Percentiles rank a stretch among this genome's conserved stretches.
Conservation (phyloP, 768 basidiomycete species). For the Auriscalpium vulgare region DNA sequence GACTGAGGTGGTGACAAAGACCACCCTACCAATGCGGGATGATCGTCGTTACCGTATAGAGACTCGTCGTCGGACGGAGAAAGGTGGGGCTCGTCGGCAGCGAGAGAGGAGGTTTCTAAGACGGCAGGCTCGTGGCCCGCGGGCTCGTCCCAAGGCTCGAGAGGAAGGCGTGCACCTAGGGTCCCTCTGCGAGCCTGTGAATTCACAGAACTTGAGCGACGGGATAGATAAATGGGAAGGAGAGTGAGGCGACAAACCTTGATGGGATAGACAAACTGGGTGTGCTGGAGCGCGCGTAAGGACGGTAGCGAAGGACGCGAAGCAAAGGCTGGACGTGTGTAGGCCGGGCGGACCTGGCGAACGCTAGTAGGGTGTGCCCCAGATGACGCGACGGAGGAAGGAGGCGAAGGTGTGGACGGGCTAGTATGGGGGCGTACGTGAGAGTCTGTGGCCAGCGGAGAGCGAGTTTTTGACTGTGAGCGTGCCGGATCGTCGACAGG, state of each 20-base stretch:
- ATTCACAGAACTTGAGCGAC: background rate
- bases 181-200: constrained; percentile 33
- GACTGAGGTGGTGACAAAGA: no score
- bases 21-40: no score
- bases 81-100: no score
- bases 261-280: constrained; percentile 27
- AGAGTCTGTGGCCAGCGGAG: constrained; percentile 6
- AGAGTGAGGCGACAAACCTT: constrained; percentile 23
- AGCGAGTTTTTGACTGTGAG: constrained; percentile 6
- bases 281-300: constrained; percentile 29
- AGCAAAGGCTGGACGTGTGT: constrained; percentile 33
- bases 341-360: constrained; percentile 29
- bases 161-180: constrained; percentile 34
- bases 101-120: no score
- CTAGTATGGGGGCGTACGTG: constrained; percentile 6
- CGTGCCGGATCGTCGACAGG: constrained; percentile 2
- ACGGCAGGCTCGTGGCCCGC: no score
- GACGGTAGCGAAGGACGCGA: constrained; percentile 37
- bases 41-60: no score
- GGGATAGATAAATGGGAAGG: background rate
- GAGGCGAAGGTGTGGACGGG: constrained; percentile 12
- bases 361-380: constrained; percentile 19
- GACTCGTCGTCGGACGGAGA: no score
- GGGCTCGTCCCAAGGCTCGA: constrained; percentile 32
- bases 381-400: constrained; percentile 18